Evolutionary conservation across 768 basidiomycete genomes (phyloP).

Genomic region (Xerocomellus dryophilus): DNA sequence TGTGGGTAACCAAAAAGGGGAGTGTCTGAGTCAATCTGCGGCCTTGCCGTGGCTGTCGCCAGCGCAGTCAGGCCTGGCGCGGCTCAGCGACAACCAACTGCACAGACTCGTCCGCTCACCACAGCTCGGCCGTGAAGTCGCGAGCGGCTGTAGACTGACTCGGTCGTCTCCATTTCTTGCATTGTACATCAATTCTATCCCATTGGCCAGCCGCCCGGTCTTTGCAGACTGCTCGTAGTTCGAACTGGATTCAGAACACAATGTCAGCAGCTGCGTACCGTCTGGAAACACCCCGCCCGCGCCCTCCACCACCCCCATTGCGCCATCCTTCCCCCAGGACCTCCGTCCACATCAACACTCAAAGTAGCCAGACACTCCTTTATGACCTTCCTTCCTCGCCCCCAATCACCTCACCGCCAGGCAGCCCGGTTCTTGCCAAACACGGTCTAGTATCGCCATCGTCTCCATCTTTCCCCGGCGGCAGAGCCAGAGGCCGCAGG

Average conservation of each 20-base stretch:
- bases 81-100: conserved; percentile 27
- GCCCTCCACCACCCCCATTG: conserved; percentile 56
- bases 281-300: conserved; percentile 60
- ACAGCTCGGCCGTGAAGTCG: conserved; percentile 4
- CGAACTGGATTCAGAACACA: conserved; percentile 36
- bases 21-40: conserved; percentile 9
- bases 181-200: conserved; percentile 17
- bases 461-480: conserved; percentile 51
- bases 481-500: conserved; percentile 48
- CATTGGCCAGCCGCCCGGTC: conserved; percentile 17
- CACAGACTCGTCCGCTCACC: conserved; percentile 11
- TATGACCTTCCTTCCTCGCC: conserved; percentile 69
- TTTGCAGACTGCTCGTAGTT: conserved; percentile 12
- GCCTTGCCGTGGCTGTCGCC: conserved; percentile 25
- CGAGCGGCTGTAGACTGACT: conserved; percentile 4
- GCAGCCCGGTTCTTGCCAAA: conserved; percentile 44
- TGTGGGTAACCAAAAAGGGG: conserved; percentile 21
- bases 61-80: conserved; percentile 30
- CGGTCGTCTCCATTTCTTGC: conserved; percentile 13
- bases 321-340: conserved; percentile 48
- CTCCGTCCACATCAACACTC: conserved; percentile 41
- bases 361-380: conserved; percentile 62
- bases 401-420: conserved; percentile 52
- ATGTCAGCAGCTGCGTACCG: conserved; percentile 66
- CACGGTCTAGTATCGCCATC: conserved; percentile 48